These are phyloP conservation scores for Aspergillus aculeatinus DNA, from an alignment of 2,329 filamentous ascomycete species.

Conservation along the genomic window DNA sequence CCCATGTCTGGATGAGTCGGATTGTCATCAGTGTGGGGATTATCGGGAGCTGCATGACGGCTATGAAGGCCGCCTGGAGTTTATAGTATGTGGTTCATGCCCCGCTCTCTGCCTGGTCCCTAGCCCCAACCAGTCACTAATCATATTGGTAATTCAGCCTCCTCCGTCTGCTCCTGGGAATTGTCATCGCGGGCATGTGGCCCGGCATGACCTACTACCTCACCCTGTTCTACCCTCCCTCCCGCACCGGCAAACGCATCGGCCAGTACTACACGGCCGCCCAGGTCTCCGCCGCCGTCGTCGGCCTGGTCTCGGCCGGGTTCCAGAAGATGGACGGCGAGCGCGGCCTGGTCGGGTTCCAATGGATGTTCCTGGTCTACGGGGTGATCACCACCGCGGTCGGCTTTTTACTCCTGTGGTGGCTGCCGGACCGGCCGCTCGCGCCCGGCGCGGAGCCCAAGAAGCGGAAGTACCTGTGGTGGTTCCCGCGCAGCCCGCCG, in stretches of 20 bases:
- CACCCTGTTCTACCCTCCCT: conserved; percentile 87
- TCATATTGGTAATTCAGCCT: conserved; percentile 42
- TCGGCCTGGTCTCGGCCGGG: conserved; percentile 83
- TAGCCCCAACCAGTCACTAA: background rate
- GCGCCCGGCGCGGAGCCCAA: conserved; percentile 54
- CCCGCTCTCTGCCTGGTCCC: background rate
- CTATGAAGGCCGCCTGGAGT: conserved; percentile 79
- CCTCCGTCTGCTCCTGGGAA: conserved; percentile 78
- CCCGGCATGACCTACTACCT: conserved; percentile 92
- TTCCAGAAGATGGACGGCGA: conserved; percentile 88
- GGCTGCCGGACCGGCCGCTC: conserved; percentile 81
- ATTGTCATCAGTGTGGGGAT: conserved; percentile 86
- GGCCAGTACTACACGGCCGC: conserved; percentile 87
- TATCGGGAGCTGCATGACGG: conserved; percentile 79
- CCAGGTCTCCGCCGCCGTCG: conserved; percentile 84
- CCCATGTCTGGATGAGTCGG: conserved; percentile 86
- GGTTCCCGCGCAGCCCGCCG: conserved; percentile 67
- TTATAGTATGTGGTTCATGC: conserved; percentile 59
- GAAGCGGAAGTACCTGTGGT: conserved; percentile 49
- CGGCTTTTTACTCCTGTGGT: conserved; percentile 76
- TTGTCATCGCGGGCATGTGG: conserved; percentile 93
- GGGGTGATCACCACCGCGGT: conserved; percentile 72
- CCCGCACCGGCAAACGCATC: conserved; percentile 81
- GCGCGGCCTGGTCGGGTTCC: conserved; percentile 67
- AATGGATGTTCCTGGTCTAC: conserved; percentile 81